phyloP scores from a whole-genome alignment of 208 protist species.

The Leishmania tarentolae region DNA sequence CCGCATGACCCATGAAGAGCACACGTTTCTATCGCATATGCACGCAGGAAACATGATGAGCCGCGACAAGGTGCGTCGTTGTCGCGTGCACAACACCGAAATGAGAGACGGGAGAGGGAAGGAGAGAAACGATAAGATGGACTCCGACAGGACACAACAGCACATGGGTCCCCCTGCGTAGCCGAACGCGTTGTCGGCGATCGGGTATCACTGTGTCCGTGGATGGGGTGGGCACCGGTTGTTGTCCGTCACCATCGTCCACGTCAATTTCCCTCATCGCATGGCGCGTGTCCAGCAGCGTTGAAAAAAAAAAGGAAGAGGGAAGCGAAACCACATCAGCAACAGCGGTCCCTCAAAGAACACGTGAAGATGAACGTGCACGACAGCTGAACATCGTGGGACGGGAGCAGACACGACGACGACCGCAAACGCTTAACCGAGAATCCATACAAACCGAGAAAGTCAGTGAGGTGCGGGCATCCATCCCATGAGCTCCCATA shows the following conservation, averaged over 20 bases:
- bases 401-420: background rate
- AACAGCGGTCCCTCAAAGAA: background rate
- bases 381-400: too few relatives aligned
- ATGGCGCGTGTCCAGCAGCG: background rate
- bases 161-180: background rate
- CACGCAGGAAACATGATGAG: background rate
- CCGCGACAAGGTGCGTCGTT: background rate
- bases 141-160: background rate
- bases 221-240: background rate
- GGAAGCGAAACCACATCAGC: background rate
- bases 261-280: background rate
- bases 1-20: conserved; percentile 6
- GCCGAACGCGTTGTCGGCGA: background rate
- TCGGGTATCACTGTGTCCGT: background rate
- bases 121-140: background rate
- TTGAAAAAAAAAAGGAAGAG: background rate
- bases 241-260: background rate
- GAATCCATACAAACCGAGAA: background rate
- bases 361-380: background rate
- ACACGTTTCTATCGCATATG: background rate
- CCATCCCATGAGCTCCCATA: background rate
- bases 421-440: background rate
- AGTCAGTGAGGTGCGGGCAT: background rate
- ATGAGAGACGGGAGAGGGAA: background rate
- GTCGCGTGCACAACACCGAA: background rate